Base-by-base conservation (phyloP, 129 eudicot species). In the Pittosporum tobira region DNA sequence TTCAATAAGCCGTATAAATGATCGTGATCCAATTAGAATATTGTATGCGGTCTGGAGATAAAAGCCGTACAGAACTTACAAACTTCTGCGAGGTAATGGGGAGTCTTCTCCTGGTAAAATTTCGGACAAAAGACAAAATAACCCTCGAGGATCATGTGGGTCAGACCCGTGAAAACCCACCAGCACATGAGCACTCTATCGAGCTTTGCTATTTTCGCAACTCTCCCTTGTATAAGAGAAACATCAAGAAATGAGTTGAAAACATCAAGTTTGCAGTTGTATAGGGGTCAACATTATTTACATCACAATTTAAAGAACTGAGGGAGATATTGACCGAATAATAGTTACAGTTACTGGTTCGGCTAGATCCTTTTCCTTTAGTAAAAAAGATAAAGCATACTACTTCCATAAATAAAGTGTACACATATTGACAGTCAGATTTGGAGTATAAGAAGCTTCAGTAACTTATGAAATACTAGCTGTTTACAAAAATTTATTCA, bases 101-200 rank as follows among this genome's bases (percentile, higher is more conserved):
- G 84, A 48, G 61, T 69, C 47, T 64, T 85, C 51, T 83, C 80
- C 71, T 78, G 79, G 79, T 36, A 85, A 67, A 90, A 90, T 3
- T 83, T 75, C 3, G 98, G 98, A 26, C 95, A 66, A 71, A 90
- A 90, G 40, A 76, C 94, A 65, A 82, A 90, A 61, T 90, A 90
- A 26, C 98, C 94, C 80, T 90, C 95, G 1, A 90, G 87, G 64
- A 90, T 51, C 76, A 90, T 83, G 68, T 90, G 98, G 6, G 88
- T 83, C 19, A 90, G 78, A 59, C 95, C 95, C 25, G 94, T 90
- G 78, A 90, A 80, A 48, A 81, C 83, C 95, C 95, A 86, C 95
- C 98, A 90, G 81, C 98, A 90, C 94, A 90, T 86, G 40, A 90
- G 84, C 57, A 69, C 4, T 74, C 86, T 80, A 59, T 90, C 98